phyloP scores from a whole-genome alignment of 179 eudicot species.

The Silene vulgaris region DNA sequence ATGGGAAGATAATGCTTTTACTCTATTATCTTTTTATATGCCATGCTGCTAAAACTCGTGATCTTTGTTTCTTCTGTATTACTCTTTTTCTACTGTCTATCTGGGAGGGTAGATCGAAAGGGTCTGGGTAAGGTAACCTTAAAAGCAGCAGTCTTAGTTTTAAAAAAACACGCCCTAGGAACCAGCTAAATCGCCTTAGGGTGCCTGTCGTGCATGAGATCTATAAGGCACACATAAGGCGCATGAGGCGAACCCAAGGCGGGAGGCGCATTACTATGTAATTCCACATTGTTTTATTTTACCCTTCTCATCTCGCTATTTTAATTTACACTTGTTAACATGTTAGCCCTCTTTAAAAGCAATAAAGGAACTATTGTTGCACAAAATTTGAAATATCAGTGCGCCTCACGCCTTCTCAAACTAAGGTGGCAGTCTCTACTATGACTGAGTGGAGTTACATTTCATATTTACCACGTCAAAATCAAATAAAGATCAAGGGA shows the following conservation, averaged over 20 bases:
- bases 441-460: background rate
- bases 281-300: background rate
- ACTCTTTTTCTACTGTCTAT: background rate
- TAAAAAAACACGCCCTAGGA: background rate
- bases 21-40: background rate
- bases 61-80: background rate
- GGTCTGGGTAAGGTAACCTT: constrained; percentile 11
- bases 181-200: too few relatives aligned
- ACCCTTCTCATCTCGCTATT: too few relatives aligned
- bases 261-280: background rate
- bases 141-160: background rate
- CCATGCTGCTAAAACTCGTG: background rate
- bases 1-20: constrained; percentile 6
- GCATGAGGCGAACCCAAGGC: too few relatives aligned
- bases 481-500: background rate
- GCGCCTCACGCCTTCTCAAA: background rate
- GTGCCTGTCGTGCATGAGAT: too few relatives aligned
- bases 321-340: too few relatives aligned
- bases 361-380: too few relatives aligned
- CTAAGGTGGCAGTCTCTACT: background rate
- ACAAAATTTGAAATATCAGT: too few relatives aligned
- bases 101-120: background rate
- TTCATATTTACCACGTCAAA: background rate
- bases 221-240: too few relatives aligned
- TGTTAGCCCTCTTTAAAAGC: too few relatives aligned